phyloP scores from a whole-genome alignment of 1,284 basidiomycete species.

The Anthracocystis walkeri region DNA sequence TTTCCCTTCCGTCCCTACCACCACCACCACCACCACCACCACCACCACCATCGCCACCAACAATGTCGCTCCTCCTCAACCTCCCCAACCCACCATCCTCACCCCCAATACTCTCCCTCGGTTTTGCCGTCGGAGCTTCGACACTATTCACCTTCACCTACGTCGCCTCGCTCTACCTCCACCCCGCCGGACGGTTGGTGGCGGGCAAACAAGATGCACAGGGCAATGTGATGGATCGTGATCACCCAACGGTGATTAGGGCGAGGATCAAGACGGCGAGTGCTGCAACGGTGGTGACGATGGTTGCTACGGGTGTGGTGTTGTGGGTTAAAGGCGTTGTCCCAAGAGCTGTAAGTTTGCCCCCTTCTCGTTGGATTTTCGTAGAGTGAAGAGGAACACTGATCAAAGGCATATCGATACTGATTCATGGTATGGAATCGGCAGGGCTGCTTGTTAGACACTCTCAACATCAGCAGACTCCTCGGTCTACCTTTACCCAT shows the following conservation, averaged over 20 bases:
- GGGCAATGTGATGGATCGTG: constrained; percentile 31
- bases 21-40: background rate
- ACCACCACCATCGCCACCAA: too few species aligned
- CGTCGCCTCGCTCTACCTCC: constrained; percentile 72
- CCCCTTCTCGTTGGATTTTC: too few species aligned
- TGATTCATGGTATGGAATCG: too few species aligned
- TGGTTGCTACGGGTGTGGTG: constrained; percentile 24
- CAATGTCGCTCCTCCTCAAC: constrained; percentile 36
- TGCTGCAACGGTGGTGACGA: constrained; percentile 20
- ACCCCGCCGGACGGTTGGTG: constrained; percentile 53
- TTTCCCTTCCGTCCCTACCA: background rate
- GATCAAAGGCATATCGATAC: too few species aligned
- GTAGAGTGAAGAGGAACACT: too few species aligned
- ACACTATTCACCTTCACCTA: constrained; percentile 70
- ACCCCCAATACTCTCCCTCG: constrained; percentile 26
- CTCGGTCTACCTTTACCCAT: constrained; percentile 56
- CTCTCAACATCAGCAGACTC: constrained; percentile 31
- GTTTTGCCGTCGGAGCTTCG: constrained; percentile 34
- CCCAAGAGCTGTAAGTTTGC: constrained; percentile 23
- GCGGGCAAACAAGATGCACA: constrained; percentile 20
- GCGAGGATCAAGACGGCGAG: constrained; percentile 49
- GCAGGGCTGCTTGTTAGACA: constrained; percentile 30
- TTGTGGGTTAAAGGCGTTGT: constrained; percentile 26
- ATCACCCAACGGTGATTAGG: constrained; percentile 53
- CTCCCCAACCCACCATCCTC: constrained; percentile 10